phyloP scores from a whole-genome alignment of 352 stramenopile species.

The Globisporangium paroecandrum region DNA sequence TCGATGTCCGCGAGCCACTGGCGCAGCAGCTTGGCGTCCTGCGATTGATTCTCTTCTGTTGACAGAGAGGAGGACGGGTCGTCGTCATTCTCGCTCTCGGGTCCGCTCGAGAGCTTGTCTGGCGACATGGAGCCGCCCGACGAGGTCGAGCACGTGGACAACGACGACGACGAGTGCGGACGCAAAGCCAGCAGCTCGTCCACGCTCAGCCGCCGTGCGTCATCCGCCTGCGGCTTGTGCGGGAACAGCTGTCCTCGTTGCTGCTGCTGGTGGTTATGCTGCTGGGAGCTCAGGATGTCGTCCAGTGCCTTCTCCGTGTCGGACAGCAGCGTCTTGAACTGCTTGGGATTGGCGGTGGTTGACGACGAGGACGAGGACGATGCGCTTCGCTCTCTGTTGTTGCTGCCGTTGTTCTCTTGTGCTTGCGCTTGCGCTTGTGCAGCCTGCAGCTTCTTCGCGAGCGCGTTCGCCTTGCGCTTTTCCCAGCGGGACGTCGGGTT shows the following conservation, averaged over 20 bases:
- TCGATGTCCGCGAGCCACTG: conserved; percentile 62
- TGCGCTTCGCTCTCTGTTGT: conserved; percentile 4
- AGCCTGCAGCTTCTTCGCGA: conserved; percentile 17
- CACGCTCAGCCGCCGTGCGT: conserved; percentile 48
- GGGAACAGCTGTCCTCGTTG: conserved; percentile 2
- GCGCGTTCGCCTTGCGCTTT: conserved; percentile 34
- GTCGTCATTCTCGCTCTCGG: conserved; percentile 29
- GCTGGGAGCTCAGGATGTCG: conserved; percentile 34
- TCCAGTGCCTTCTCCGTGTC: conserved; percentile 53
- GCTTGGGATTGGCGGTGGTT: conserved; percentile 17
- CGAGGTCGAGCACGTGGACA: conserved; percentile 22
- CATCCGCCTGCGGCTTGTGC: conserved; percentile 32
- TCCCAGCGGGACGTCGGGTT: conserved; percentile 29
- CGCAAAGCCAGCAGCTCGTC: conserved; percentile 44
- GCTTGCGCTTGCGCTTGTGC: not conserved
- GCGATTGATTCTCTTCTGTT: conserved; percentile 8
- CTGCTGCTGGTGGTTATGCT: conserved; percentile 17
- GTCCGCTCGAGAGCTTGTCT: conserved; percentile 31
- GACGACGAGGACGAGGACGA: not conserved
- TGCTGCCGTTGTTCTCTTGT: conserved; percentile 2
- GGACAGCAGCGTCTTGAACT: conserved; percentile 29
- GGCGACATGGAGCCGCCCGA: conserved; percentile 22
- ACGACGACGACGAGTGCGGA: conserved; percentile 11
- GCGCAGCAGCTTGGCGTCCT: conserved; percentile 28
- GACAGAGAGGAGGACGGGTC: not conserved